A percentile compares a stretch with the other conserved stretches of the same genome.
Conservation (phyloP, 2,329 filamentous ascomycete genomes). For the Pleurostoma richardsiae region DNA sequence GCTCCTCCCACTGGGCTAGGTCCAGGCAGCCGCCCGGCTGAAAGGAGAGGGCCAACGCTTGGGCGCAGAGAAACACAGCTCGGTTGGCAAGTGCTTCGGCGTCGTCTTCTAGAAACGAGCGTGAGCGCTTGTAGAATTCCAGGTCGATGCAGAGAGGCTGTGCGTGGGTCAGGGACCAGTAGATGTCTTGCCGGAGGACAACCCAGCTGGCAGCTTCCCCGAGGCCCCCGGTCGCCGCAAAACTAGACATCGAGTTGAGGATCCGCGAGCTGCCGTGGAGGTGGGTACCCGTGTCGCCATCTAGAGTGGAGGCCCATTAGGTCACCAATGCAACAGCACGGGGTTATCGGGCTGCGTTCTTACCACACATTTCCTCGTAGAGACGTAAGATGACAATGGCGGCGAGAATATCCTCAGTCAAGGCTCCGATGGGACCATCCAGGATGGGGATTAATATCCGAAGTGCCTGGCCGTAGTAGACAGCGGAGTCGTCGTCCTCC, state of each 20-base stretch:
- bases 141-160: slow-evolving; percentile 27
- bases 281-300: slow-evolving; percentile 19
- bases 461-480: slow-evolving; percentile 34
- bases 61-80: slow-evolving; percentile 18
- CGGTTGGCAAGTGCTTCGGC: slow-evolving; percentile 20
- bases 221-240: slow-evolving; percentile 24
- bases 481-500: slow-evolving; percentile 23
- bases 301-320: slow-evolving; percentile 2
- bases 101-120: slow-evolving; percentile 14
- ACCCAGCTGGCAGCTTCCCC: slow-evolving; percentile 39
- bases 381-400: slow-evolving; percentile 29
- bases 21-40: slow-evolving; percentile 21
- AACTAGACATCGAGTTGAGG: slow-evolving; percentile 10
- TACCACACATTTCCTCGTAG: slow-evolving; percentile 34
- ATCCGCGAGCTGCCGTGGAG: slow-evolving; percentile 18
- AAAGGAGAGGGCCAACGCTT: slow-evolving; percentile 24
- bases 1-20: slow-evolving; percentile 9
- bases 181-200: slow-evolving; percentile 42
- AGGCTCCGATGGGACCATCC: slow-evolving; percentile 23
- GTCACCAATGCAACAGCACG: background rate
- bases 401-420: slow-evolving; percentile 31
- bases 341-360: background rate
- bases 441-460: slow-evolving; percentile 30
- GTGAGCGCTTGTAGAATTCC: slow-evolving; percentile 22
- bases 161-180: slow-evolving; percentile 36